A percentile compares a stretch with the other conserved stretches of the same genome.
Conservation (phyloP, 2,329 filamentous ascomycete species). For the Tolypocladium guangdongense region DNA sequence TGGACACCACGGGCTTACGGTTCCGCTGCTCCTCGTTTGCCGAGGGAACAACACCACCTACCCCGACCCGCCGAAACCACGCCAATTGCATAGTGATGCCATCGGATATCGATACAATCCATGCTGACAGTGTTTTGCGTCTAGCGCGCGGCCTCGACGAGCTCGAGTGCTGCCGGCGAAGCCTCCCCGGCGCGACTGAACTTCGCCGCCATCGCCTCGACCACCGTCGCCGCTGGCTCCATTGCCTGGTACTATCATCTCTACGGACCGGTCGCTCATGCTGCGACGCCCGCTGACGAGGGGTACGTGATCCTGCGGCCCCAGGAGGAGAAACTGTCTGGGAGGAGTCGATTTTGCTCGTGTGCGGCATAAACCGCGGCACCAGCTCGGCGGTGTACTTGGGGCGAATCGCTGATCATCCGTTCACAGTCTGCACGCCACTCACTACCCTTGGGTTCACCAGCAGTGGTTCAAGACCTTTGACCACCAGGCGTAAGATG, state of each 20-base stretch:
- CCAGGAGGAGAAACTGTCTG: neutral
- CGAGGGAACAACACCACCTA: slow-evolving; percentile 19
- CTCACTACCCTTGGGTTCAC: slow-evolving; percentile 94
- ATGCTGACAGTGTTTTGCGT: slow-evolving; percentile 26
- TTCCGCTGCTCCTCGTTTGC: slow-evolving; percentile 16
- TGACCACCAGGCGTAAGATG: slow-evolving; percentile 85
- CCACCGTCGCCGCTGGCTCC: slow-evolving; percentile 75
- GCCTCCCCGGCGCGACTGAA: slow-evolving; percentile 70
- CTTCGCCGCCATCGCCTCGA: slow-evolving; percentile 76
- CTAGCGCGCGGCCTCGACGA: slow-evolving; percentile 60
- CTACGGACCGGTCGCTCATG: slow-evolving; percentile 79
- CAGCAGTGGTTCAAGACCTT: slow-evolving; percentile 87
- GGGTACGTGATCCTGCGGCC: slow-evolving; percentile 57
- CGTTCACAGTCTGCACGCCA: slow-evolving; percentile 67
- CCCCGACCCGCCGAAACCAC: slow-evolving; percentile 11
- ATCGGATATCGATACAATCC: slow-evolving; percentile 9
- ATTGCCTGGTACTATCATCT: slow-evolving; percentile 97
- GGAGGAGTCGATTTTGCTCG: neutral
- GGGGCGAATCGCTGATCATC: slow-evolving; percentile 15
- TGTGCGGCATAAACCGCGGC: slow-evolving; percentile 23
- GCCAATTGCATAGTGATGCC: slow-evolving; percentile 17
- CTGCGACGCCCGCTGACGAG: slow-evolving; percentile 91
- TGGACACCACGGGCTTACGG: slow-evolving; percentile 26
- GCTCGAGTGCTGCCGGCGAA: slow-evolving; percentile 60
- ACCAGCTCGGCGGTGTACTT: slow-evolving; percentile 6